phyloP scores from a whole-genome alignment of 2,329 filamentous ascomycete genomes.

The Ophioceras dolichostomum region DNA sequence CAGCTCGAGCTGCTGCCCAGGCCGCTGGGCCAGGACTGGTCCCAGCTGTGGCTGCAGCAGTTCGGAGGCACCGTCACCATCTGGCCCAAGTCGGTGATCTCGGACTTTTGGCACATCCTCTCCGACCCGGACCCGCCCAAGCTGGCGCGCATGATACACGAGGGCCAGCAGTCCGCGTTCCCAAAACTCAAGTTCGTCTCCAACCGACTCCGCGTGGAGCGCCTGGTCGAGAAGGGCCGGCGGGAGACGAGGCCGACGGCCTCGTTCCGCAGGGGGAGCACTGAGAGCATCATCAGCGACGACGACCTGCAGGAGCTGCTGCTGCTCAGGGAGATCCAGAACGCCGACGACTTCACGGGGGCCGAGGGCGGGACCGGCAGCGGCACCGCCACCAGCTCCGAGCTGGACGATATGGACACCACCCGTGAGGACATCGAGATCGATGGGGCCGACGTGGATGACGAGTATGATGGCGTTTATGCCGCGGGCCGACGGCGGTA shows the following conservation, averaged over 20 bases:
- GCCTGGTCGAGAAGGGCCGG: conserved; percentile 47
- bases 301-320: conserved; percentile 43
- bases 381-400: too few species aligned
- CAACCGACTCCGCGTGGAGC: conserved; percentile 78
- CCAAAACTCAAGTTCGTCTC: conserved; percentile 84
- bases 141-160: conserved; percentile 78
- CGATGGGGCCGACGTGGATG: not conserved
- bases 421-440: conserved; percentile 3
- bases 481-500: too few species aligned
- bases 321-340: too few species aligned
- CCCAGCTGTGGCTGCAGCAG: conserved; percentile 87
- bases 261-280: conserved; percentile 33
- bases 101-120: conserved; percentile 78
- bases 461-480: too few species aligned
- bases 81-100: conserved; percentile 71
- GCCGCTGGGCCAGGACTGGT: conserved; percentile 91
- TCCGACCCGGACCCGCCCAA: conserved; percentile 66
- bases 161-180: conserved; percentile 80
- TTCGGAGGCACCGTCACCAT: conserved; percentile 94
- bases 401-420: too few species aligned
- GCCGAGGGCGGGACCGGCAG: too few species aligned
- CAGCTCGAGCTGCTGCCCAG: conserved; percentile 86
- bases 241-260: conserved; percentile 36
- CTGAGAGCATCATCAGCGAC: conserved; percentile 49
- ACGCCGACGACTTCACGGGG: too few species aligned